Evolutionary conservation across 164 flowering plant species (phyloP).

Genomic region (Berberis vulgaris): DNA sequence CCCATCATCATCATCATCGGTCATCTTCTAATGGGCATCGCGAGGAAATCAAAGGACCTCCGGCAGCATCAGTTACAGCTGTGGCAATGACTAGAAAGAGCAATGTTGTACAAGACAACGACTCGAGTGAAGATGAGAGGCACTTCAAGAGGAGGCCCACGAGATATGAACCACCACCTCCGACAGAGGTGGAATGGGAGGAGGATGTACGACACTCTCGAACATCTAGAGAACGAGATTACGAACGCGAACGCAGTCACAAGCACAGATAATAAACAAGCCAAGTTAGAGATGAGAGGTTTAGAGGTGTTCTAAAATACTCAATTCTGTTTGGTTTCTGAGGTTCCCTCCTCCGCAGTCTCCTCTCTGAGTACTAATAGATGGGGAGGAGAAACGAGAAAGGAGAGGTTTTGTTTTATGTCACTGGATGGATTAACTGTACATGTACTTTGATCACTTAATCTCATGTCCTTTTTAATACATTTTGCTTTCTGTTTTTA

Average conservation of each 20-base stretch:
- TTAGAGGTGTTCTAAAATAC: no score
- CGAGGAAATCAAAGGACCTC: background rate
- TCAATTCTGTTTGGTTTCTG: no score
- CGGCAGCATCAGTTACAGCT: background rate
- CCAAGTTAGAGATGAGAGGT: no score
- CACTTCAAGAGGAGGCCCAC: slow-evolving; percentile 76
- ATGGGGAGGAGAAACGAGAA: no score
- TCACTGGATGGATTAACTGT: no score
- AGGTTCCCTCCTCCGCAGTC: no score
- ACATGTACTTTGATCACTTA: no score
- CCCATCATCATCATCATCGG: no score
- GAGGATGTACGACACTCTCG: slow-evolving; percentile 34
- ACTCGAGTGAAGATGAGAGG: slow-evolving; percentile 71
- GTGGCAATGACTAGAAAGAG: background rate
- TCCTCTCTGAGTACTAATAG: no score
- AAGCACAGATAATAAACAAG: slow-evolving; percentile 14
- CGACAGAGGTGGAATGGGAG: slow-evolving; percentile 25
- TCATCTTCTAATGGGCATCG: background rate
- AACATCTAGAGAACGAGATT: slow-evolving; percentile 16
- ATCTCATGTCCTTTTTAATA: no score
- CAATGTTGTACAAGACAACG: slow-evolving; percentile 19
- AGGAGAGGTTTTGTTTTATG: no score
- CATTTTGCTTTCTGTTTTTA: no score
- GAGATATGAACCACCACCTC: slow-evolving; percentile 47
- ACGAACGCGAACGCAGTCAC: slow-evolving; percentile 12